Evolutionary conservation across 139 green algal species (phyloP).

Genomic region (Chlamydomonas sphaeroides): DNA sequence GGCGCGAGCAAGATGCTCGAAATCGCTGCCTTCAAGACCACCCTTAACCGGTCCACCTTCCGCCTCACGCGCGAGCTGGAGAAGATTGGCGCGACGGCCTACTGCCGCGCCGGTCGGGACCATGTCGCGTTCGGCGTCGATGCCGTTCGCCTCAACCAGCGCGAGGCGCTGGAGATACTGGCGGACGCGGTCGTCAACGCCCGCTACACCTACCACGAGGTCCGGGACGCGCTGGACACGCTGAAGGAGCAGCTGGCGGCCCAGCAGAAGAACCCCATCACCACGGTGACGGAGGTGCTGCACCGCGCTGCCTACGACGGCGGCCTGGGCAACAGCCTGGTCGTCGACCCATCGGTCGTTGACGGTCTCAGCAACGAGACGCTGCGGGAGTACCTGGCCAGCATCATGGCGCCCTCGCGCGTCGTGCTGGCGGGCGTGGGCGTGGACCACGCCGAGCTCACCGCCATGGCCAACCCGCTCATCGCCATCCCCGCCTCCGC

Average conservation of each 20-base stretch:
- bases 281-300: conserved; percentile 56
- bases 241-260: conserved; percentile 53
- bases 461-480: conserved; percentile 36
- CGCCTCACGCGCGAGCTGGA: conserved; percentile 69
- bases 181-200: conserved; percentile 65
- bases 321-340: conserved; percentile 32
- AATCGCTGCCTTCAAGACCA: conserved; percentile 72
- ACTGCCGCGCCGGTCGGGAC: conserved; percentile 53
- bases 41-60: conserved; percentile 60
- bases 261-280: conserved; percentile 29
- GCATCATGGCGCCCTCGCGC: conserved; percentile 35
- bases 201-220: conserved; percentile 62
- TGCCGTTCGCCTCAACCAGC: conserved; percentile 48
- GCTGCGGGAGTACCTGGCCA: conserved; percentile 50
- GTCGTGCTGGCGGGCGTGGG: conserved; percentile 53
- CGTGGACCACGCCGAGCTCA: conserved; percentile 50
- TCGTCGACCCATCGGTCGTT: conserved; percentile 32
- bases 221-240: conserved; percentile 48
- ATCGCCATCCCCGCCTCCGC: neutral
- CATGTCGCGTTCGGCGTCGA: conserved; percentile 54
- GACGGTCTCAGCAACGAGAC: conserved; percentile 40
- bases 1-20: conserved; percentile 65
- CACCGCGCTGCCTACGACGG: conserved; percentile 62
- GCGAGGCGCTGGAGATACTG: conserved; percentile 65
- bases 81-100: conserved; percentile 64